Conservation (phyloP, 345 rosid species). For the Brassica nigra region DNA sequence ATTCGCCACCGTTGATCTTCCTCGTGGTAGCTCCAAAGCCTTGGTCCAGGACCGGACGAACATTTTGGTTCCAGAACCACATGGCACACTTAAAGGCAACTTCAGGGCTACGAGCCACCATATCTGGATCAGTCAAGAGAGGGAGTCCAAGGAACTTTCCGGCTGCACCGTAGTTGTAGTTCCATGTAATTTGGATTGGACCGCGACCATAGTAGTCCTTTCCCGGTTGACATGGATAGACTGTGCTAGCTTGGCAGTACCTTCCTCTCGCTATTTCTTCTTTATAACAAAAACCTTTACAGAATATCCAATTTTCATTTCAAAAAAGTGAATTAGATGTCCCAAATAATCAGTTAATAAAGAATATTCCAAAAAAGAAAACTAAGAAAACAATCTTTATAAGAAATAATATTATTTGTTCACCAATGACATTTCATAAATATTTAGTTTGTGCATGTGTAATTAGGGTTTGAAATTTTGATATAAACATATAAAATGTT, state of each 20-base stretch:
- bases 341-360: not conserved
- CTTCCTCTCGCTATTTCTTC: constrained; percentile 44
- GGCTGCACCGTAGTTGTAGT: constrained; percentile 61
- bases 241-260: constrained; percentile 31
- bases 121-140: constrained; percentile 51
- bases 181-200: constrained; percentile 64
- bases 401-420: not conserved
- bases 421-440: not conserved
- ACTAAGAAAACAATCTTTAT: not conserved
- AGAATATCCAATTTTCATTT: not conserved
- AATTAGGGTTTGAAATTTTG: not conserved
- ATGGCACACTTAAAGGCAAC: constrained; percentile 55
- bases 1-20: constrained; percentile 59
- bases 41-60: constrained; percentile 47
- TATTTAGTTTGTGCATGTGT: not conserved
- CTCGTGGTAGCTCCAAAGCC: constrained; percentile 56
- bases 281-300: constrained; percentile 43
- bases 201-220: constrained; percentile 60
- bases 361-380: not conserved
- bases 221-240: constrained; percentile 40
- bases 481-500: not conserved
- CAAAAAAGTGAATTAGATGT: not conserved
- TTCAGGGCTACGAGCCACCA: constrained; percentile 45
- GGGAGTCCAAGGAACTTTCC: constrained; percentile 46
- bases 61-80: constrained; percentile 66